Evolutionary conservation across 2,329 filamentous ascomycete genomes (phyloP).

Genomic region (Emmonsia crescens): DNA sequence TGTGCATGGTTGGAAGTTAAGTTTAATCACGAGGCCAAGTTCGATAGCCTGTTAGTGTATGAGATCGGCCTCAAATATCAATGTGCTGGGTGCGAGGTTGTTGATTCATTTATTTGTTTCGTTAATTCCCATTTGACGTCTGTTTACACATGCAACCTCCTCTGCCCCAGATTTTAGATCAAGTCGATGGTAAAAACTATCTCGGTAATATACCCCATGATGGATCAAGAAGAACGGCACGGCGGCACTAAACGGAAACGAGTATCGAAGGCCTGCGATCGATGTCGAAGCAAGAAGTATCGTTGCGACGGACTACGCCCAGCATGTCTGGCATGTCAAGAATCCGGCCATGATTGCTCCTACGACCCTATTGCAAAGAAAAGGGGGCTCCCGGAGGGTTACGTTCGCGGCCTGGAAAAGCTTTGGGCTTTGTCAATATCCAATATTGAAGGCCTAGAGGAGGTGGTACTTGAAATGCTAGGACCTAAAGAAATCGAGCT

Average conservation of each 20-base stretch:
- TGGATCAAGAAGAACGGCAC: background rate
- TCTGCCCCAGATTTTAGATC: background rate
- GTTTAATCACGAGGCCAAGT: background rate
- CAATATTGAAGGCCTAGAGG: slow-evolving; percentile 36
- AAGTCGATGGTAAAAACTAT: background rate
- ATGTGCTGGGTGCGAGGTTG: background rate
- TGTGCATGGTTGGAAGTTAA: background rate
- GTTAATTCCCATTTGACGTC: background rate
- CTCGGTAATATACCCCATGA: background rate
- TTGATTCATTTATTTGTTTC: background rate
- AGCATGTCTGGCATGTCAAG: slow-evolving; percentile 32
- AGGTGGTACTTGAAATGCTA: slow-evolving; percentile 29
- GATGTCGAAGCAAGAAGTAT: slow-evolving; percentile 37
- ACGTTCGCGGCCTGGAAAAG: slow-evolving; percentile 38
- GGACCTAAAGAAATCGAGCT: slow-evolving; percentile 25
- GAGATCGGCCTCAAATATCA: background rate
- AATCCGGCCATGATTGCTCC: slow-evolving; percentile 30
- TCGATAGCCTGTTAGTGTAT: background rate
- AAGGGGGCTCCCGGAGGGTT: slow-evolving; percentile 36
- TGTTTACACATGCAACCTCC: background rate
- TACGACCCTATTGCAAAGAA: slow-evolving; percentile 37
- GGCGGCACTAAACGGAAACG: slow-evolving; percentile 25
- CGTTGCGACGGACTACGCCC: slow-evolving; percentile 37
- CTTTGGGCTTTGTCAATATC: slow-evolving; percentile 35
- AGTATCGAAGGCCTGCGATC: slow-evolving; percentile 36